Base-by-base conservation (phyloP, 2,329 filamentous ascomycete species). In the Curvularia spicifera region DNA sequence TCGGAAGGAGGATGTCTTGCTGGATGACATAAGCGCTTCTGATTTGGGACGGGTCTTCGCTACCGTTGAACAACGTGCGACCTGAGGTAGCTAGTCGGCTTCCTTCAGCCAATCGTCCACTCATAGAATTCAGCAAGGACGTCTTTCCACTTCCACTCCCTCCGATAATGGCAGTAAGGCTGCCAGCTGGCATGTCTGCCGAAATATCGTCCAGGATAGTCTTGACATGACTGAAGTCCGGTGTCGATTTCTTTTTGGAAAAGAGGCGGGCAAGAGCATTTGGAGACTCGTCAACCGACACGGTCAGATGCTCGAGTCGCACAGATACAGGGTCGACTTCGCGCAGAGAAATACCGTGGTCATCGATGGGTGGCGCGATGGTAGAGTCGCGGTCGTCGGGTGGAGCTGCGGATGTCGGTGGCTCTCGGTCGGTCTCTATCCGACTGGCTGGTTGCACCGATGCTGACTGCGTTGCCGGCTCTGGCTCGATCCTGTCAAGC, bases 21-120 rank as follows among this genome's bases (percentile, higher is more conserved):
- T 93, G 89, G 82, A 89, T 90, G 20, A 90, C 89, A 78, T 92
- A 91, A 49, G 88, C 84, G 73, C 87, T 84, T 51, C 87, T 79
- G 46, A 89, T 79, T 55, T 78, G 80, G 60, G 75, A 67, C 61
- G 73, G 49, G 59, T 85, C 82, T 24, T 79, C 65, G 37, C 78
- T 74, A 1, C 83, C 84, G 70, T 91, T 91, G 76, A 90, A 91
- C 0, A 82, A 83, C 0, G 82, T 83, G 3, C 75, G 72, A 0
- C 90, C 89, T 3, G 81, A 78, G 15, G 78, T 76, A 22, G 77
- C 73, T 12, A 83, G 75, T 29, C 85, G 81, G 65, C 84, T 85
- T n/a, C 79, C 78, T n/a, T 79, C 77, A 10, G 82, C 80, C 72
- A 91, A 85, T 33, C 90, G 84, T 63, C 89, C 86, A 10, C 90